Percentiles rank a stretch among this genome's conserved stretches.
Evolutionary conservation across 345 rosid genomes (phyloP).

Genomic region (Eucalyptus rudis): DNA sequence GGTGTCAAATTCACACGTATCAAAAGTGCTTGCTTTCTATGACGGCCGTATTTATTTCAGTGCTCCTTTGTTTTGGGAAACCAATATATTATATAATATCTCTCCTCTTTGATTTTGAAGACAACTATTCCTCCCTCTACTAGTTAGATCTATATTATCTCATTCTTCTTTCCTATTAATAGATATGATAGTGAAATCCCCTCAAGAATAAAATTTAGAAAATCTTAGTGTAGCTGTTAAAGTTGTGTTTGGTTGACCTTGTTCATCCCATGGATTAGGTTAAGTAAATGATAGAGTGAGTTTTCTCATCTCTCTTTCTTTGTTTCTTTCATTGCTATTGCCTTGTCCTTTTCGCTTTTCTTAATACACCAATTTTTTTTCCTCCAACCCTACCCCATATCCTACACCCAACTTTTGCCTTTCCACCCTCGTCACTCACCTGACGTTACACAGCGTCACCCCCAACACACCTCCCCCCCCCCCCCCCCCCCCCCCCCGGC

Average conservation of each 20-base stretch:
- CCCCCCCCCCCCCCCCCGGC: no score
- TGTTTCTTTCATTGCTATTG: background rate
- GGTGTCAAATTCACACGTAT: no score
- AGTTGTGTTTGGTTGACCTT: background rate
- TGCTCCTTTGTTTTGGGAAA: background rate
- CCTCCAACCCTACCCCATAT: background rate
- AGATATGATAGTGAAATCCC: background rate
- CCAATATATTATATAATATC: background rate
- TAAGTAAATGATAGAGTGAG: background rate
- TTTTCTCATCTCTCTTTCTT: background rate
- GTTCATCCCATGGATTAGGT: background rate
- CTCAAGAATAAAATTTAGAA: background rate
- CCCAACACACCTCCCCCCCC: no score
- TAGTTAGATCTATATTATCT: background rate
- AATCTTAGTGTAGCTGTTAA: background rate
- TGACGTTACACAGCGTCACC: no score
- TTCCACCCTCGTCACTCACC: no score
- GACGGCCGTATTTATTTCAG: background rate
- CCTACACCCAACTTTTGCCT: background rate
- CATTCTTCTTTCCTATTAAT: background rate
- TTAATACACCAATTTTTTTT: no score
- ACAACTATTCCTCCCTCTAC: background rate
- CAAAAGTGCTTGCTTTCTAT: background rate
- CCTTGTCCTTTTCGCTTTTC: background rate
- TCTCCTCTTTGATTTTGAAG: background rate